These are phyloP conservation scores for Xanthoceras sorbifolium DNA, from an alignment of 345 rosid species.

Conservation along the genomic window DNA sequence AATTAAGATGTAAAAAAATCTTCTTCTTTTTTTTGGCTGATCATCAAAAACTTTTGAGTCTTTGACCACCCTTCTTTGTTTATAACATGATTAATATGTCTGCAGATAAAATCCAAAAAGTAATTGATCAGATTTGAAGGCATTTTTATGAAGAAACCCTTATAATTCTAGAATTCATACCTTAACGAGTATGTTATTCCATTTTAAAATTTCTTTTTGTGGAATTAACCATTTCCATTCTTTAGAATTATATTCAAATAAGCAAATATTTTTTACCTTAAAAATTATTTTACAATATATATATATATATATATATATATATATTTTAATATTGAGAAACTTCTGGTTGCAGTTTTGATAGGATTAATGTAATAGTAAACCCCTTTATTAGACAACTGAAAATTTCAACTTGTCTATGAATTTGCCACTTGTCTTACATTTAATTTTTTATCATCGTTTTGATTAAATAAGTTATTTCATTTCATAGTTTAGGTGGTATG, in stretches of 20 bases:
- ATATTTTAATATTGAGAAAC: too few relatives aligned
- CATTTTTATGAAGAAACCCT: too few relatives aligned
- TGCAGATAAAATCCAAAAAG: too few relatives aligned
- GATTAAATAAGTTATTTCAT: background rate
- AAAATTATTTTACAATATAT: background rate
- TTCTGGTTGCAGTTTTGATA: background rate
- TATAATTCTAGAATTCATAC: too few relatives aligned
- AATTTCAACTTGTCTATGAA: background rate
- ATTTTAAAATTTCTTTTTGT: too few relatives aligned
- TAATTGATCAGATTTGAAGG: too few relatives aligned
- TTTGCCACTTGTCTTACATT: background rate
- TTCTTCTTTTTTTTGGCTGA: too few relatives aligned
- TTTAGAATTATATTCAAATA: too few relatives aligned
- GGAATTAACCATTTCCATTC: too few relatives aligned
- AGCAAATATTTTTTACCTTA: background rate
- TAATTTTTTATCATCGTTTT: background rate
- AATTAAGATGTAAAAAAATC: background rate
- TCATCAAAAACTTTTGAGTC: background rate
- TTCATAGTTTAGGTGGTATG: too few relatives aligned
- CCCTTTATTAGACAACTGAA: background rate
- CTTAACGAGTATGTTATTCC: too few relatives aligned
- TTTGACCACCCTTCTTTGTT: slow-evolving; percentile 19
- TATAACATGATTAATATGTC: background rate
- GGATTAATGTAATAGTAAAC: background rate
- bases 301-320: too few relatives aligned